These are phyloP conservation scores for Suillus clintonianus DNA, from an alignment of 768 basidiomycete genomes.

Conservation along the genomic window DNA sequence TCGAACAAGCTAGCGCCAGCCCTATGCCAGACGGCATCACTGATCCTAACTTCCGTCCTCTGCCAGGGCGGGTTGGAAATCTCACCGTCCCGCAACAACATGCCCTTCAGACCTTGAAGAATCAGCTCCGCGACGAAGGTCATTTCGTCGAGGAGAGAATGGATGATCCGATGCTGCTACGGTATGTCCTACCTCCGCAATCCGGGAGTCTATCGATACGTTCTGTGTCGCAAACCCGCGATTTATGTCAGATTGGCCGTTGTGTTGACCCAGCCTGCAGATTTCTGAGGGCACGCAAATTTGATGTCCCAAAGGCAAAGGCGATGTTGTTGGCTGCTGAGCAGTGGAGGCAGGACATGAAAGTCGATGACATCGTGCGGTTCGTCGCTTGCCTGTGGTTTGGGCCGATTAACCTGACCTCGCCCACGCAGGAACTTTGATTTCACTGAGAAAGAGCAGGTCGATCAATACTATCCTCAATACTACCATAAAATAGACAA, in stretches of 20 bases:
- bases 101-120: constrained; percentile 68
- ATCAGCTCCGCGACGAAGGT: constrained; percentile 61
- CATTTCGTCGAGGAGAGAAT: constrained; percentile 63
- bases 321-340: constrained; percentile 81
- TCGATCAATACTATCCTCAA: constrained; percentile 93
- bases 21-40: constrained; percentile 60
- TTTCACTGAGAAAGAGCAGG: constrained; percentile 79
- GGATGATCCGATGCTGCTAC: constrained; percentile 70
- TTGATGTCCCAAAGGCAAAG: constrained; percentile 82
- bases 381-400: constrained; percentile 34
- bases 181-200: constrained; percentile 39
- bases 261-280: constrained; percentile 37
- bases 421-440: constrained; percentile 65
- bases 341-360: constrained; percentile 88
- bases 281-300: constrained; percentile 92
- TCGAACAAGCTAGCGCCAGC: constrained; percentile 50
- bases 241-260: constrained; percentile 17
- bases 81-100: constrained; percentile 62
- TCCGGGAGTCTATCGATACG: constrained; percentile 1
- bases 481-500: constrained; percentile 97
- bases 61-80: constrained; percentile 80
- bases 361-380: constrained; percentile 73
- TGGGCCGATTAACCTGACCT: background rate
- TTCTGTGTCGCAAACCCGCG: constrained; percentile 2
- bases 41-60: constrained; percentile 64